Conservation (phyloP, 257 asterid species). For the Solanum raphanifolium region DNA sequence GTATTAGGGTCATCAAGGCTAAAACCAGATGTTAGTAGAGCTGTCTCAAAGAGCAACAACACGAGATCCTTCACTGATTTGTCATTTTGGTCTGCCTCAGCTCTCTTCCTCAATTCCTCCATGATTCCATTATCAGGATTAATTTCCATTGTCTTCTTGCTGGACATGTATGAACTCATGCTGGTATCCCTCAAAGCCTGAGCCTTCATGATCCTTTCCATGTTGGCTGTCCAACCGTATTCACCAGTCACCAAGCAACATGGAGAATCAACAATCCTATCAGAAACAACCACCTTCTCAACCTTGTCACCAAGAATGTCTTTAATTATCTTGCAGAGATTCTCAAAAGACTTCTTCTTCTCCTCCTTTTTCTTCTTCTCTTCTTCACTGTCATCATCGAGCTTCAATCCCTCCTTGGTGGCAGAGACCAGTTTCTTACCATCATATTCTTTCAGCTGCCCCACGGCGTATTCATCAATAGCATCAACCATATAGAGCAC, state of each 20-base stretch:
- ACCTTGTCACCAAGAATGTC: constrained; percentile 67
- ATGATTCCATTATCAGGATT: constrained; percentile 76
- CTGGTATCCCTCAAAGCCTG: constrained; percentile 69
- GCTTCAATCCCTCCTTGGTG: constrained; percentile 68
- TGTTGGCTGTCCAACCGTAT: constrained; percentile 72
- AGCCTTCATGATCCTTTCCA: constrained; percentile 80
- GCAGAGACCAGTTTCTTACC: constrained; percentile 80
- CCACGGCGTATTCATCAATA: constrained; percentile 69
- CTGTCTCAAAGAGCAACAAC: constrained; percentile 60
- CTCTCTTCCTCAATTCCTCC: constrained; percentile 78
- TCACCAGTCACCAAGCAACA: constrained; percentile 77
- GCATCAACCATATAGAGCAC: constrained; percentile 78
- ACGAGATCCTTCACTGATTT: constrained; percentile 74
- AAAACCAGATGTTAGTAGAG: constrained; percentile 68
- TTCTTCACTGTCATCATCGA: constrained; percentile 60
- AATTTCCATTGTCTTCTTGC: constrained; percentile 87
- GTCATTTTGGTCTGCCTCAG: constrained; percentile 67
- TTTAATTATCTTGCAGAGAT: constrained; percentile 59
- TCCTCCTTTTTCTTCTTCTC: constrained; percentile 60
- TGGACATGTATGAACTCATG: constrained; percentile 78
- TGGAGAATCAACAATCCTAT: constrained; percentile 73
- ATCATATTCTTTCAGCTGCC: constrained; percentile 66
- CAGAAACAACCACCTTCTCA: constrained; percentile 66
- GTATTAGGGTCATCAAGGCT: constrained; percentile 75
- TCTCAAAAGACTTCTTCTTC: constrained; percentile 59